phyloP scores from a whole-genome alignment of 2,329 filamentous ascomycete species.

The Verticillium isaacii region DNA sequence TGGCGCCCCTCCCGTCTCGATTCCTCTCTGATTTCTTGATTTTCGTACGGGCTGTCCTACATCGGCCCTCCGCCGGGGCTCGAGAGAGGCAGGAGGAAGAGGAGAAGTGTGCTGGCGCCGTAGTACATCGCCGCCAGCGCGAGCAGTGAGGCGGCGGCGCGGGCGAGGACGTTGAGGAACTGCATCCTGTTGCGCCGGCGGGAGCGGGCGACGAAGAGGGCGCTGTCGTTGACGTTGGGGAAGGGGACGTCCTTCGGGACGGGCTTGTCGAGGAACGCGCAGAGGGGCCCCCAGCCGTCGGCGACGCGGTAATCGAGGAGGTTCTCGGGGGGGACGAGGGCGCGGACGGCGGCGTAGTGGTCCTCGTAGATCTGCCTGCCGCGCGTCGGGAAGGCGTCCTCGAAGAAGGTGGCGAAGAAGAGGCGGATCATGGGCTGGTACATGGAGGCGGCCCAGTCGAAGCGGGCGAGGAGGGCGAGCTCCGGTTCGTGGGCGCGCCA shows the following conservation, averaged over 20 bases:
- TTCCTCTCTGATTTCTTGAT: too few relatives aligned
- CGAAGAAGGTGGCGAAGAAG: neutral
- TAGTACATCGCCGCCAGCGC: neutral
- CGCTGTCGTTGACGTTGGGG: constrained; percentile 24
- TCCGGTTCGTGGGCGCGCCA: neutral
- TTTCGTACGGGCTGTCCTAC: too few relatives aligned
- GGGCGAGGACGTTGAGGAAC: neutral
- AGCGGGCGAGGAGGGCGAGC: neutral
- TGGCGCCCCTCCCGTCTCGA: neutral
- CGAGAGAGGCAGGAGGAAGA: neutral
- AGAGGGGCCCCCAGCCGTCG: constrained; percentile 36
- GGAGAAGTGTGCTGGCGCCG: neutral
- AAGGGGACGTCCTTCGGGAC: constrained; percentile 25
- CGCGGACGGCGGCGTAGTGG: constrained; percentile 6
- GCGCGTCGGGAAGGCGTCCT: neutral
- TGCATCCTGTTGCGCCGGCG: neutral
- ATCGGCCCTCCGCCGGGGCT: neutral
- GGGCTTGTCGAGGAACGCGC: constrained; percentile 29
- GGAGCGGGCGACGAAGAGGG: neutral
- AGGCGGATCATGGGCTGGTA: neutral
- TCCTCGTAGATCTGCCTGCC: constrained; percentile 1
- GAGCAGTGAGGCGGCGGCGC: neutral
- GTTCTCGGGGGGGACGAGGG: constrained; percentile 9
- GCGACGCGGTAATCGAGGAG: constrained; percentile 29
- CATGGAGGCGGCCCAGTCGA: constrained; percentile 2